Evolutionary conservation across 495 filamentous ascomycete genomes (phyloP).

Genomic region (Penicillium tannophilum): DNA sequence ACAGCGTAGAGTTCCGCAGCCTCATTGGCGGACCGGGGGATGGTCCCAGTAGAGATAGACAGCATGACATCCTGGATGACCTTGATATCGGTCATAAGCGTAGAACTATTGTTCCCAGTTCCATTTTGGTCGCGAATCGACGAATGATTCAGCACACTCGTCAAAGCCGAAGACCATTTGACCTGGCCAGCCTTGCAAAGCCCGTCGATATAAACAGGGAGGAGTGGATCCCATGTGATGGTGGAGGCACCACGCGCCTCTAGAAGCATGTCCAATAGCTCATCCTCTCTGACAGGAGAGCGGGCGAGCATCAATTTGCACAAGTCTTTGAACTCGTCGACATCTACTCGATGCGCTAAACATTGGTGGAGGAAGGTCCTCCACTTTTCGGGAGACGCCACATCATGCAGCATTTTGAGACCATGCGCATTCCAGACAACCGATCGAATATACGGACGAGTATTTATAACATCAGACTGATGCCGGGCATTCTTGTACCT

Average conservation of each 20-base stretch:
- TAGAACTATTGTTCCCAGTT: constrained; percentile 27
- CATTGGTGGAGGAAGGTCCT: constrained; percentile 46
- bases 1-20: constrained; percentile 37
- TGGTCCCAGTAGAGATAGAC: constrained; percentile 37
- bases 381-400: constrained; percentile 43
- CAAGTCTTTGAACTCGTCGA: constrained; percentile 44
- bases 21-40: constrained; percentile 36
- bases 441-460: constrained; percentile 2
- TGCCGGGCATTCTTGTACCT: constrained; percentile 11
- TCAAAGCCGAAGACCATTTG: constrained; percentile 57
- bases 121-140: constrained; percentile 35
- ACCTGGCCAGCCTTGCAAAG: constrained; percentile 57
- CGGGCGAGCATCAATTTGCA: constrained; percentile 36
- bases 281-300: constrained; percentile 33
- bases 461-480: constrained; percentile 4
- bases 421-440: constrained; percentile 15
- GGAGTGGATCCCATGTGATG: constrained; percentile 62
- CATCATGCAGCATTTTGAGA: constrained; percentile 26
- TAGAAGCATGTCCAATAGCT: constrained; percentile 62
- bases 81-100: constrained; percentile 49
- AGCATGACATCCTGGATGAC: constrained; percentile 49
- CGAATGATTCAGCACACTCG: constrained; percentile 62
- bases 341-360: constrained; percentile 46
- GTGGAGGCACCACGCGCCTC: constrained; percentile 50
- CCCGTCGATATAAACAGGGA: constrained; percentile 63